Base-by-base conservation (phyloP, 495 filamentous ascomycete genomes). In the Eremomyces bilateralis region DNA sequence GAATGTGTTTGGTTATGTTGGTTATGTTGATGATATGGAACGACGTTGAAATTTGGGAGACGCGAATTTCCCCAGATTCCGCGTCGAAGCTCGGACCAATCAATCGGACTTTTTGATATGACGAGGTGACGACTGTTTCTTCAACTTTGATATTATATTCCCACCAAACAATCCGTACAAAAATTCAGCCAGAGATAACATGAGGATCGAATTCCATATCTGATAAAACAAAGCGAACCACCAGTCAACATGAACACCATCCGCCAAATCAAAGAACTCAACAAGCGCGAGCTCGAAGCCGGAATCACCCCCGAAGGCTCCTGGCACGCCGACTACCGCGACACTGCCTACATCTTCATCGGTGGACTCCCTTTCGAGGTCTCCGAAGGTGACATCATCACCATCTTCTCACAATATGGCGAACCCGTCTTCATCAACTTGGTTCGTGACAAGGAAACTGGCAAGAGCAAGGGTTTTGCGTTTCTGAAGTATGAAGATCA, bases 401-500 rank as follows among this genome's bases (percentile, higher is more conserved):
- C 85, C 18, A 90, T 99, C 37, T 99, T 95, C 66, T 92, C 81
- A 18, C 90, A 99, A 50, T 99, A 71, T 47, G 88, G 88, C 40
- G 83, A 95, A 49, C 90, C 90, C 5, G 76, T 80, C 10, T 81
- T 82, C 54, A 62, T 95, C 37, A 88, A 93, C 42, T 65, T 95
- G 1, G 65, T 73, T 20, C 80, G 88, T 36, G 88, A 97, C 61
- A 88, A 90, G 50, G 88, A 95, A 48, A 84, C 84, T 0, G 90
- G 88, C 19, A 91, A 91, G 52, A 85, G 77, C 42, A 74, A 73
- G 36, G 88, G 88, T 1, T 99, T 94, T 43, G 80, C 74, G 1
- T 99, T 83, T 61, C 64, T 97, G 34, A 97, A 97, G 53, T 97
- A 94, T 54, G 88, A 97, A 50, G 88, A 97, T 54, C 88, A 97